phyloP scores from a whole-genome alignment of 768 basidiomycete species.

The Leccinum imitatum region DNA sequence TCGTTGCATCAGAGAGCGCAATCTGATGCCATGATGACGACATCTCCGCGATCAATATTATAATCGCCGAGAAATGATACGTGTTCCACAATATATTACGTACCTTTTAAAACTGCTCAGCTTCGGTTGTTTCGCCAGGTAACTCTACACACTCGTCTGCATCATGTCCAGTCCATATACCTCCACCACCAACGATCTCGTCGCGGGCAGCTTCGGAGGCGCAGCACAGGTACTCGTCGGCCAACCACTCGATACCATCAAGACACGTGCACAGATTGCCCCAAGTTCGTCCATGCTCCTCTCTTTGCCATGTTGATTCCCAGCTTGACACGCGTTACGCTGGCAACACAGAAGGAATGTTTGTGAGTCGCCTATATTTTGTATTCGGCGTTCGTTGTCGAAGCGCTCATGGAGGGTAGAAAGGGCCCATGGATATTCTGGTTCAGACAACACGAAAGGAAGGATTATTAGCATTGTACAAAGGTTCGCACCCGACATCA shows the following conservation, averaged over 20 bases:
- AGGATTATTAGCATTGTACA: constrained; percentile 92
- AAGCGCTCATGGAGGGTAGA: constrained; percentile 42
- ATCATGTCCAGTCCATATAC: constrained; percentile 32
- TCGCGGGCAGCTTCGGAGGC: constrained; percentile 90
- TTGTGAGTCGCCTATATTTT: constrained; percentile 62
- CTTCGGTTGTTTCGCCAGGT: background rate
- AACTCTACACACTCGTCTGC: background rate
- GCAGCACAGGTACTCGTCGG: constrained; percentile 95
- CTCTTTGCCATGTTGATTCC: background rate
- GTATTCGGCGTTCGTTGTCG: background rate
- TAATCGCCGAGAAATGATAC: background rate
- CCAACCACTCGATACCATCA: constrained; percentile 86
- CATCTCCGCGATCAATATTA: background rate
- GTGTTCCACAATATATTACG: background rate
- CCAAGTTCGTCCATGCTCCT: constrained; percentile 56
- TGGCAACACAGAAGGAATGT: constrained; percentile 68
- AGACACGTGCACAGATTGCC: constrained; percentile 85
- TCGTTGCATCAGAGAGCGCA: background rate
- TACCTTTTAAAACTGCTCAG: background rate
- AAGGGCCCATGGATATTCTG: constrained; percentile 92
- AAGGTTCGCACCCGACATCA: constrained; percentile 52
- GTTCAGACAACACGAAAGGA: constrained; percentile 79
- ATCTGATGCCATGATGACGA: constrained; percentile 4
- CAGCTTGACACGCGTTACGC: background rate
- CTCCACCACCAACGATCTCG: constrained; percentile 75